These are phyloP conservation scores for Coniochaeta ligniaria DNA, from an alignment of 2,329 filamentous ascomycete species.

Conservation along the genomic window DNA sequence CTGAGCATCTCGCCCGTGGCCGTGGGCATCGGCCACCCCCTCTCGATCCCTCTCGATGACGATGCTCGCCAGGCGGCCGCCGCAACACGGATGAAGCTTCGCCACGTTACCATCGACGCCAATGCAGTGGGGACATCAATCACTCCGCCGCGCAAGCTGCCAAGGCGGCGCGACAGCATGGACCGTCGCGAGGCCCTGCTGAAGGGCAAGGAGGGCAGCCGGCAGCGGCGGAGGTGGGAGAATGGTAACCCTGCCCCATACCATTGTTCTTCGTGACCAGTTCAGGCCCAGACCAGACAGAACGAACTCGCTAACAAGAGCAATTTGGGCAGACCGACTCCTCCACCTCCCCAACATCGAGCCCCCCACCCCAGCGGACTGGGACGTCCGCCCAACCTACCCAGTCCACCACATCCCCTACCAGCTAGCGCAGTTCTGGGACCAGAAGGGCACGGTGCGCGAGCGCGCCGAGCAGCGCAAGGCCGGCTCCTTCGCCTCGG, in stretches of 20 bases:
- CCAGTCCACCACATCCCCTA: constrained; percentile 73
- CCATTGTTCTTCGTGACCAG: neutral
- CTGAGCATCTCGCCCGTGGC: constrained; percentile 47
- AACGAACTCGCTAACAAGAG: neutral
- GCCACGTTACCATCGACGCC: constrained; percentile 14
- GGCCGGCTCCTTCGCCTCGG: constrained; percentile 14
- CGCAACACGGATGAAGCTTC: constrained; percentile 14
- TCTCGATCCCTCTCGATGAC: constrained; percentile 73
- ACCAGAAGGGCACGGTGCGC: constrained; percentile 38
- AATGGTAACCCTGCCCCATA: constrained; percentile 58
- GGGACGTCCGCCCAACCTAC: constrained; percentile 75
- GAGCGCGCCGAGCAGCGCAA: constrained; percentile 40
- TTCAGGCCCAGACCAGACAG: neutral
- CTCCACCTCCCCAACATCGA: constrained; percentile 80
- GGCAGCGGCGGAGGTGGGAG: constrained; percentile 86
- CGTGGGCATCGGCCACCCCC: constrained; percentile 53
- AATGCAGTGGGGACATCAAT: constrained; percentile 15
- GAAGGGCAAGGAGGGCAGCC: constrained; percentile 85
- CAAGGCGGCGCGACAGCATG: constrained; percentile 46
- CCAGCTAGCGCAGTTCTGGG: constrained; percentile 82
- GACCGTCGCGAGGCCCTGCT: constrained; percentile 64
- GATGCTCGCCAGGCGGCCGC: constrained; percentile 14
- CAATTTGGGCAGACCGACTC: constrained; percentile 62
- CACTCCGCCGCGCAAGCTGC: constrained; percentile 33
- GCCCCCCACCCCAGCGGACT: constrained; percentile 76